Evolutionary conservation across 768 basidiomycete genomes (phyloP).

Genomic region (Auricularia heimuer): DNA sequence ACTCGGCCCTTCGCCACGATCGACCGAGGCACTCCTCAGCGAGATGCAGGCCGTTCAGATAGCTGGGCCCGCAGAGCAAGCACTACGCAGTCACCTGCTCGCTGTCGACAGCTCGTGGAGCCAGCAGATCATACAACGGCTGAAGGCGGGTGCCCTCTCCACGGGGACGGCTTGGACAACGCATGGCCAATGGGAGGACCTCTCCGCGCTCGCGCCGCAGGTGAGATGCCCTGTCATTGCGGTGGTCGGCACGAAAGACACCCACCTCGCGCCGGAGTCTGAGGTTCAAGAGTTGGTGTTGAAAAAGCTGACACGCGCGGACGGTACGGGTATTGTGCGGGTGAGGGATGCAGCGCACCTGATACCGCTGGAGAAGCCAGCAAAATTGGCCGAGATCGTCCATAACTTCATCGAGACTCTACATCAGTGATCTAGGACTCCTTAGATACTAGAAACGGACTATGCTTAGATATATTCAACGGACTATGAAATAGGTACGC

Average conservation of each 20-base stretch:
- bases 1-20: neutral
- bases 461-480: too few species aligned
- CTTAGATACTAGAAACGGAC: too few species aligned
- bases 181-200: neutral
- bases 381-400: too few species aligned
- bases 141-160: neutral
- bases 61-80: neutral
- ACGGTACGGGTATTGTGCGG: neutral
- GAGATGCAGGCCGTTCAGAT: neutral
- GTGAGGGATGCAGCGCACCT: neutral
- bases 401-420: too few species aligned
- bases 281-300: neutral
- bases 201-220: neutral
- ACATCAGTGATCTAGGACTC: too few species aligned
- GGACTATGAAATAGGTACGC: too few species aligned
- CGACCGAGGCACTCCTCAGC: neutral
- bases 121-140: neutral
- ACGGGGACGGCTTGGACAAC: neutral
- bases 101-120: neutral
- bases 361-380: neutral
- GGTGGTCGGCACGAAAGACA: neutral
- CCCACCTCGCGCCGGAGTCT: neutral
- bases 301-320: neutral
- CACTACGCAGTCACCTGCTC: neutral
- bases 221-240: neutral